phyloP scores from a whole-genome alignment of 164 flowering plant genomes.

The Aristolochia contorta region DNA sequence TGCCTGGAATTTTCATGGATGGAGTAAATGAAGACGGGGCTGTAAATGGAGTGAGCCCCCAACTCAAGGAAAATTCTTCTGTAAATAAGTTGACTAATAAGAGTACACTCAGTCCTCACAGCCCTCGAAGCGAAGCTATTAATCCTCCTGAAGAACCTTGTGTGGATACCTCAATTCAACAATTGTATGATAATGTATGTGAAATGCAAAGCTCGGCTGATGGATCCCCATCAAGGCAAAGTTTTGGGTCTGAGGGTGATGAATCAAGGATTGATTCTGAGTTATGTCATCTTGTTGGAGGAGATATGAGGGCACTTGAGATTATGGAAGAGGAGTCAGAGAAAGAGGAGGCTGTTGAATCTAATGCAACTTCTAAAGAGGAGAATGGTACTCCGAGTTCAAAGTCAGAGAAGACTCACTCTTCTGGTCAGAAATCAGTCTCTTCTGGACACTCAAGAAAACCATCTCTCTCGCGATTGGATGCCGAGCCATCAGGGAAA shows the following conservation, averaged over 20 bases:
- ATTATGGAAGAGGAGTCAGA: conserved; percentile 40
- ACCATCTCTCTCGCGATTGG: conserved; percentile 24
- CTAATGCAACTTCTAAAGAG: conserved; percentile 31
- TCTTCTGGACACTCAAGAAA: conserved; percentile 33
- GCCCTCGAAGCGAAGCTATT: conserved; percentile 18
- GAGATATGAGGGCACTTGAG: conserved; percentile 64
- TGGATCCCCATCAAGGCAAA: conserved; percentile 63
- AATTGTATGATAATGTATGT: conserved; percentile 69
- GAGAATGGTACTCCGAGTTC: conserved; percentile 25
- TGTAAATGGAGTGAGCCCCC: conserved; percentile 26
- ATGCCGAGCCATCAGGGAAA: conserved; percentile 34
- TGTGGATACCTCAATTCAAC: conserved; percentile 63
- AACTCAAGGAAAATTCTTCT: conserved; percentile 31
- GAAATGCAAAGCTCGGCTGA: conserved; percentile 82
- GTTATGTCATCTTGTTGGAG: conserved; percentile 75
- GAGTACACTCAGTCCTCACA: conserved; percentile 24
- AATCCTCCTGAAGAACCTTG: conserved; percentile 25
- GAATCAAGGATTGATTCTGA: conserved; percentile 88
- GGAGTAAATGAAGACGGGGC: conserved; percentile 34
- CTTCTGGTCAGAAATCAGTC: conserved; percentile 24
- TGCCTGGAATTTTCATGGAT: conserved; percentile 71
- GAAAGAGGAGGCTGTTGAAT: conserved; percentile 21
- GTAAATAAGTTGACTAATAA: conserved; percentile 22
- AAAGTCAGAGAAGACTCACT: conserved; percentile 19
- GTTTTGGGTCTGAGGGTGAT: conserved; percentile 67